phyloP scores from a whole-genome alignment of 2,329 filamentous ascomycete species.

The Cryphonectria parasitica region DNA sequence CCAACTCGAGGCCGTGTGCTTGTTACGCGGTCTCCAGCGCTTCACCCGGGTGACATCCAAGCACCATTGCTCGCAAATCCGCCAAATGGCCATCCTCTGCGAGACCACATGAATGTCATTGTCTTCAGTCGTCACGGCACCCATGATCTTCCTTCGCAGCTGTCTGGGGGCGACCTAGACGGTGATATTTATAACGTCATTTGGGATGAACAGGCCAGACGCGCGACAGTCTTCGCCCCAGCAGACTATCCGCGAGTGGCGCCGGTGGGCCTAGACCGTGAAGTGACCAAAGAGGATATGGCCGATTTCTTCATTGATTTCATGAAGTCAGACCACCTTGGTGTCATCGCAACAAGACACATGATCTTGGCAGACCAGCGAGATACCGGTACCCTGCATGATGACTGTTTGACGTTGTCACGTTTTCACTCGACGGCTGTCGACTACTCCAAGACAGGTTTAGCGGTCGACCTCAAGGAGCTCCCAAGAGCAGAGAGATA shows the following conservation, averaged over 20 bases:
- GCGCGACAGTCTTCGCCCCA: slow-evolving; percentile 50
- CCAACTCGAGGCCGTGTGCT: slow-evolving; percentile 51
- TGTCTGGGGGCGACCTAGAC: slow-evolving; percentile 83
- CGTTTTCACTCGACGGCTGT: slow-evolving; percentile 71
- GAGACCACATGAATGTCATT: slow-evolving; percentile 70
- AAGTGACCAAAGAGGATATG: slow-evolving; percentile 69
- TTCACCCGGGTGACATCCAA: slow-evolving; percentile 83
- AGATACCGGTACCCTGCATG: slow-evolving; percentile 53
- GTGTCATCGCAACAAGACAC: slow-evolving; percentile 67
- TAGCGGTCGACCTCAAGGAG: slow-evolving; percentile 52
- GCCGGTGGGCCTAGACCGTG: slow-evolving; percentile 62
- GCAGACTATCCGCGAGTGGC: slow-evolving; percentile 70
- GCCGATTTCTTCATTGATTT: slow-evolving; percentile 80
- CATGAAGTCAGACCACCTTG: slow-evolving; percentile 69
- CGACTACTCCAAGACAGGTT: slow-evolving; percentile 77
- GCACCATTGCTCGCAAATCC: slow-evolving; percentile 65
- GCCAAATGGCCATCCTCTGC: slow-evolving; percentile 61
- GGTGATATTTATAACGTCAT: slow-evolving; percentile 83
- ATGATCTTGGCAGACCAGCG: slow-evolving; percentile 66
- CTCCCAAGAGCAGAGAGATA: slow-evolving; percentile 46
- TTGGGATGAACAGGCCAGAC: slow-evolving; percentile 63
- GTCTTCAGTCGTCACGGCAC: slow-evolving; percentile 73
- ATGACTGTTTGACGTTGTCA: slow-evolving; percentile 59
- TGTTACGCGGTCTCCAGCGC: slow-evolving; percentile 77
- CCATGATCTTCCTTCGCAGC: slow-evolving; percentile 76